Conservation (phyloP, 306 rosid species). For the Lagenaria siceraria region DNA sequence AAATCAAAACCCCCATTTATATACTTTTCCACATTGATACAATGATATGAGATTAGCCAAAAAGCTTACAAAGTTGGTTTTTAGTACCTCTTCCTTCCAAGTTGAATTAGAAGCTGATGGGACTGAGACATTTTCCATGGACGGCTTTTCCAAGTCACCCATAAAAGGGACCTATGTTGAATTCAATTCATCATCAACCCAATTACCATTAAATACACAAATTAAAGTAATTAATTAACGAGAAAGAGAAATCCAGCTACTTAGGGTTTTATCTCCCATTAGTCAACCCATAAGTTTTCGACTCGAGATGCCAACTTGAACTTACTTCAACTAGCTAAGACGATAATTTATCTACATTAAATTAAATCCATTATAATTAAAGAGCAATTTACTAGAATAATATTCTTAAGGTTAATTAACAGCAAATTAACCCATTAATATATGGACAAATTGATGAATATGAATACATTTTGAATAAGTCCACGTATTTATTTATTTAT, state of each 20-base stretch:
- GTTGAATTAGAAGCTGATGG: constrained; percentile 21
- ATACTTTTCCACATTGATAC: not conserved
- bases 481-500: not conserved
- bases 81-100: constrained; percentile 36
- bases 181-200: too few relatives aligned
- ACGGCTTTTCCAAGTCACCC: constrained; percentile 19
- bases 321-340: too few relatives aligned
- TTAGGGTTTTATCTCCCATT: too few relatives aligned
- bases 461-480: not conserved
- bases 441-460: not conserved
- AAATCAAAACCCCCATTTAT: too few relatives aligned
- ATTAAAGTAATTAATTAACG: not conserved
- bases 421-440: not conserved
- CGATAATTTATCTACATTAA: too few relatives aligned
- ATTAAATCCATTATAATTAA: not conserved
- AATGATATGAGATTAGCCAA: not conserved
- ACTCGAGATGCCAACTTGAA: too few relatives aligned
- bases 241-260: too few relatives aligned
- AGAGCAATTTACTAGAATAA: not conserved
- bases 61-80: not conserved
- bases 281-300: too few relatives aligned
- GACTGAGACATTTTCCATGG: constrained; percentile 20
- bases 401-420: not conserved
- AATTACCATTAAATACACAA: not conserved
- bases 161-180: constrained; percentile 30